These are phyloP conservation scores for Ceratobasidium sp. DNA, from an alignment of 1,284 basidiomycete species.

Conservation along the genomic window DNA sequence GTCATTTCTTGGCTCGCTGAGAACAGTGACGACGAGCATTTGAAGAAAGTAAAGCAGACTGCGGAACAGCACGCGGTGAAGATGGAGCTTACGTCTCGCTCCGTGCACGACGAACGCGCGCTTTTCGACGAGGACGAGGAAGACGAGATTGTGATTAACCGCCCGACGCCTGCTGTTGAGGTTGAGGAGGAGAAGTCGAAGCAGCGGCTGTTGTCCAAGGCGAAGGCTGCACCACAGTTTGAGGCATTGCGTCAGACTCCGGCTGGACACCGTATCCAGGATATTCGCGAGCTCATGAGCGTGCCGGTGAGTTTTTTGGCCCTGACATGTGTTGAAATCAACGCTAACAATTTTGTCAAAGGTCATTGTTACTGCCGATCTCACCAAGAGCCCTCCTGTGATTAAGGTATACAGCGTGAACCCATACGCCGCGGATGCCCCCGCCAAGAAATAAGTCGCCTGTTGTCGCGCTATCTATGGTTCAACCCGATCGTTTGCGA, in stretches of 20 bases:
- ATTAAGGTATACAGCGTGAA: slow-evolving; percentile 93
- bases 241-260: slow-evolving; percentile 78
- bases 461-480: slow-evolving; percentile 9
- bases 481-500: slow-evolving; percentile 1
- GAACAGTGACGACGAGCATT: slow-evolving; percentile 91
- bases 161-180: slow-evolving; percentile 55
- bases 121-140: slow-evolving; percentile 87
- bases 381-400: slow-evolving; percentile 93
- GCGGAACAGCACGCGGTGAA: slow-evolving; percentile 84
- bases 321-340: slow-evolving; percentile 1
- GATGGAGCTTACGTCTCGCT: slow-evolving; percentile 84
- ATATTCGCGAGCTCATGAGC: slow-evolving; percentile 88
- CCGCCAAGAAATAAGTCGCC: slow-evolving; percentile 39
- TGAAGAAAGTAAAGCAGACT: slow-evolving; percentile 90
- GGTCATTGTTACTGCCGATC: slow-evolving; percentile 92
- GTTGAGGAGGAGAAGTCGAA: slow-evolving; percentile 68
- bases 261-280: slow-evolving; percentile 90
- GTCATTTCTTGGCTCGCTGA: slow-evolving; percentile 95
- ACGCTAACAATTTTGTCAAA: slow-evolving; percentile 51
- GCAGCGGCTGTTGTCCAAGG: slow-evolving; percentile 80
- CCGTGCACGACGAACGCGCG: slow-evolving; percentile 84
- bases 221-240: slow-evolving; percentile 75
- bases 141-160: slow-evolving; percentile 79
- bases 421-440: slow-evolving; percentile 66
- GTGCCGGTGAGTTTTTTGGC: slow-evolving; percentile 74